phyloP scores from a whole-genome alignment of 2,329 filamentous ascomycete species.

The Knufia petricola region DNA sequence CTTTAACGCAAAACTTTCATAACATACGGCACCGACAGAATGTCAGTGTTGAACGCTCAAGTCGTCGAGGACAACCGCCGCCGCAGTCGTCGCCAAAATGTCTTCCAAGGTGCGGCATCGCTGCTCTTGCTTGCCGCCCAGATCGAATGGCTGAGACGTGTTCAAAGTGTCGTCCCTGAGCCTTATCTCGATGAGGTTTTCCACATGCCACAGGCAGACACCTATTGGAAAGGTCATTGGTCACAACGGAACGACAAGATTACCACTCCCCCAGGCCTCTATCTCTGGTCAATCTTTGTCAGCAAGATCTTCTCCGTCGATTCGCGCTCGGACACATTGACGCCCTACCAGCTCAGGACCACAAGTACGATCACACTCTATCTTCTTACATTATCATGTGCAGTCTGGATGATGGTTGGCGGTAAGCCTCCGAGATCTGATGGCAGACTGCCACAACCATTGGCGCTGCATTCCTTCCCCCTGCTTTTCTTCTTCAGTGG shows the following conservation, averaged over 20 bases:
- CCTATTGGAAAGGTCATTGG: conserved; percentile 69
- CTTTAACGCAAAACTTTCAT: conserved; percentile 22
- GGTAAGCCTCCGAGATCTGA: conserved; percentile 51
- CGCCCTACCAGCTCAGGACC: conserved; percentile 8
- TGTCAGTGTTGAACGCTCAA: not conserved
- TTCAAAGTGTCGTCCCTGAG: conserved; percentile 43
- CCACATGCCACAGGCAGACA: conserved; percentile 79
- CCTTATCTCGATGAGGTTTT: conserved; percentile 50
- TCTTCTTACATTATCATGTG: conserved; percentile 17
- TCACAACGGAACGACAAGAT: conserved; percentile 89
- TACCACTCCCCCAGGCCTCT: conserved; percentile 87
- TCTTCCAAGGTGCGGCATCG: conserved; percentile 14
- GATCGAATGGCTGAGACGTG: conserved; percentile 32
- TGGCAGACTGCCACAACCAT: conserved; percentile 18
- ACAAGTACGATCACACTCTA: conserved; percentile 17
- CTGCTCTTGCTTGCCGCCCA: conserved; percentile 16
- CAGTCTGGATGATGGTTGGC: conserved; percentile 15
- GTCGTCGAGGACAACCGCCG: not conserved
- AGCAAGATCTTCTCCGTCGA: conserved; percentile 39
- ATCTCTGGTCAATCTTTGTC: conserved; percentile 41
- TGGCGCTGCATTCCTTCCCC: conserved; percentile 64
- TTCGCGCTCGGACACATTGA: not conserved
- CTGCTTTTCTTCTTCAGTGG: conserved; percentile 92
- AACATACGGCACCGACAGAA: conserved; percentile 24
- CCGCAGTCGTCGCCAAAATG: conserved; percentile 5